Evolutionary conservation across 805 yeast genomes (phyloP).

Genomic region (Candida gorgasii): DNA sequence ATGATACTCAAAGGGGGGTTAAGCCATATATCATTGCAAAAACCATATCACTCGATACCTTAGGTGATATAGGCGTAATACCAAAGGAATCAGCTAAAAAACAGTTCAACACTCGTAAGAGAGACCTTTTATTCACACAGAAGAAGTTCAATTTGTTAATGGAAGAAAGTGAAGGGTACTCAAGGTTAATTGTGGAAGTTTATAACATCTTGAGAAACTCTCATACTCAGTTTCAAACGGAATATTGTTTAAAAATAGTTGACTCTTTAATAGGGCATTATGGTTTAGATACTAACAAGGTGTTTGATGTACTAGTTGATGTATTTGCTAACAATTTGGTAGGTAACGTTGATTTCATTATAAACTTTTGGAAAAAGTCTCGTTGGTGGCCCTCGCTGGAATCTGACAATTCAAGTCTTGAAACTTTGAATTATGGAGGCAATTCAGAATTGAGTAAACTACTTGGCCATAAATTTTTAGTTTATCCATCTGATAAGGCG

Average conservation of each 20-base stretch:
- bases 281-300: conserved; percentile 69
- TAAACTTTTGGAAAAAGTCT: conserved; percentile 53
- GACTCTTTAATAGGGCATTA: conserved; percentile 71
- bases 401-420: conserved; percentile 34
- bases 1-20: conserved; percentile 25
- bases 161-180: conserved; percentile 79
- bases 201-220: conserved; percentile 37
- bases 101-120: conserved; percentile 33
- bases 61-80: conserved; percentile 28
- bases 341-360: conserved; percentile 45
- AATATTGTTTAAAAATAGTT: conserved; percentile 47
- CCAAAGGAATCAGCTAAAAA: conserved; percentile 37
- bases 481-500: conserved; percentile 30
- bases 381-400: conserved; percentile 64
- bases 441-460: conserved; percentile 54
- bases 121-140: conserved; percentile 49
- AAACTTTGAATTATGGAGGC: conserved; percentile 50
- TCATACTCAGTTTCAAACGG: conserved; percentile 42
- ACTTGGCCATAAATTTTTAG: conserved; percentile 46
- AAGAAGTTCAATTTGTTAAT: conserved; percentile 65
- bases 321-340: conserved; percentile 48
- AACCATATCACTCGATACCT: conserved; percentile 28
- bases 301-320: conserved; percentile 62
- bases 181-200: conserved; percentile 58
- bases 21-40: conserved; percentile 33